These are phyloP conservation scores for Pythium dissotocum DNA, from an alignment of 352 stramenopile species.

Conservation along the genomic window DNA sequence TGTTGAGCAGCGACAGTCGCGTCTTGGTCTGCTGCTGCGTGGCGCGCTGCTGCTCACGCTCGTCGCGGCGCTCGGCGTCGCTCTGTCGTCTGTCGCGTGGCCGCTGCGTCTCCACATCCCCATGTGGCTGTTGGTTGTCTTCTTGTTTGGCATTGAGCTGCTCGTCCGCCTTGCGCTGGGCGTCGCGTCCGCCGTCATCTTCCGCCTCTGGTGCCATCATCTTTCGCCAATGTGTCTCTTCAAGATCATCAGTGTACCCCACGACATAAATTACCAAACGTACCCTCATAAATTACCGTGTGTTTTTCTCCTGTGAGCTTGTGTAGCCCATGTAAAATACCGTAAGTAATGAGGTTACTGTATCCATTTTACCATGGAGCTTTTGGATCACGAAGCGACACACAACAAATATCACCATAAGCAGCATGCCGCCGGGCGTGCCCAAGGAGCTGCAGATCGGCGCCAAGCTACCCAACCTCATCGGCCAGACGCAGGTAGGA, in stretches of 20 bases:
- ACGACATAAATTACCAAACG: not conserved
- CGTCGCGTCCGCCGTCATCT: not conserved
- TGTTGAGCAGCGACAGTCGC: conserved; percentile 37
- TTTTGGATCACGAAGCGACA: not conserved
- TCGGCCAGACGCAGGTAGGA: conserved; percentile 69
- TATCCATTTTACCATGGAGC: not conserved
- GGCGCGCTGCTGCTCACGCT: conserved; percentile 43
- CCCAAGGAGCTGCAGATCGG: conserved; percentile 61
- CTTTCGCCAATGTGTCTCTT: not conserved
- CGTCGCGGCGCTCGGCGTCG: conserved; percentile 38
- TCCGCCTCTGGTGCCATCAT: conserved; percentile 23
- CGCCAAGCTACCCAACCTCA: conserved; percentile 70
- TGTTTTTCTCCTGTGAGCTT: not conserved
- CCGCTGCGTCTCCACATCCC: not conserved
- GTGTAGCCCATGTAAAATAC: conserved; percentile 1
- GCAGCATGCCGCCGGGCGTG: conserved; percentile 27
- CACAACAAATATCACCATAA: not conserved
- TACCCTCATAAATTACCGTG: conserved; percentile 3
- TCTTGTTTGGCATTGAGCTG: not conserved
- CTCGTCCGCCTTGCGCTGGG: not conserved
- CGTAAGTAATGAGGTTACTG: not conserved
- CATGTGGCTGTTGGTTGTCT: not conserved
- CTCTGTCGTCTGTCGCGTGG: conserved; percentile 26
- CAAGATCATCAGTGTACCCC: not conserved
- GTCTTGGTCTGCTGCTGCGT: conserved; percentile 21